Percentiles rank a stretch among this genome's conserved stretches.
Conservation (phyloP, 2,329 filamentous ascomycete genomes). For the Cercospora sp. region DNA sequence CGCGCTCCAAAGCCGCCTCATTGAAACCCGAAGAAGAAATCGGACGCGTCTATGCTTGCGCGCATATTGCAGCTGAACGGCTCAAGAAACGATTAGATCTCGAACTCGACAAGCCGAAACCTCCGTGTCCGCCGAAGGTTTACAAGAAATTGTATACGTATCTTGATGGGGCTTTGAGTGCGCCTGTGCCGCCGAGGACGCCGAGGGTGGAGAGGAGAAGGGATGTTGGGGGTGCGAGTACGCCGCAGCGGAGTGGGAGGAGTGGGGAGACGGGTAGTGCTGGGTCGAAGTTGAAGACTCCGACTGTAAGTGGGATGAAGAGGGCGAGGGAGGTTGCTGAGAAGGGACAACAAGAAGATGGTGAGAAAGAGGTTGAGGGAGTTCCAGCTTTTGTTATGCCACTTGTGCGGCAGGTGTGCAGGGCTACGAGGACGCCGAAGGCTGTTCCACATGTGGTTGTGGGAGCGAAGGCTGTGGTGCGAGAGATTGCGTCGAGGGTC, state of each 20-base stretch:
- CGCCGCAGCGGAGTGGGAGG: neutral
- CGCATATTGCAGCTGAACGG: constrained; percentile 86
- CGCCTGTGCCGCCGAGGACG: constrained; percentile 38
- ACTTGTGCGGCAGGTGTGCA: constrained; percentile 57
- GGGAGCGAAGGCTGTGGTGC: constrained; percentile 25
- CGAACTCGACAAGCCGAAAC: constrained; percentile 71
- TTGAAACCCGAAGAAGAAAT: constrained; percentile 86
- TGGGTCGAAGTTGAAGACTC: constrained; percentile 15
- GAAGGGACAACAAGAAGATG: neutral
- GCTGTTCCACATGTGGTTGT: constrained; percentile 30
- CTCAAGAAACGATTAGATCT: constrained; percentile 75
- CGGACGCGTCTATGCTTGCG: constrained; percentile 79
- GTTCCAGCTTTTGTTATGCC: constrained; percentile 23
- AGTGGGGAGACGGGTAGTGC: constrained; percentile 10
- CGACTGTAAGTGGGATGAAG: constrained; percentile 14
- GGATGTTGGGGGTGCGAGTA: constrained; percentile 3
- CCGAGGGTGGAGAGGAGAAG: constrained; percentile 22
- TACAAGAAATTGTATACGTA: constrained; percentile 84
- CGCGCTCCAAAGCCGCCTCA: constrained; percentile 71
- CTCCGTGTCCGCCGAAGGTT: constrained; percentile 74
- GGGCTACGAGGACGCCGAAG: constrained; percentile 21
- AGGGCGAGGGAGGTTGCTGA: neutral
- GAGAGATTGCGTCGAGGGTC: constrained; percentile 19
- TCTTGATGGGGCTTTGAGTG: constrained; percentile 68
- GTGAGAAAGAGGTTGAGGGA: neutral